Base-by-base conservation (phyloP, 768 basidiomycete genomes). In the Mycena metata region DNA sequence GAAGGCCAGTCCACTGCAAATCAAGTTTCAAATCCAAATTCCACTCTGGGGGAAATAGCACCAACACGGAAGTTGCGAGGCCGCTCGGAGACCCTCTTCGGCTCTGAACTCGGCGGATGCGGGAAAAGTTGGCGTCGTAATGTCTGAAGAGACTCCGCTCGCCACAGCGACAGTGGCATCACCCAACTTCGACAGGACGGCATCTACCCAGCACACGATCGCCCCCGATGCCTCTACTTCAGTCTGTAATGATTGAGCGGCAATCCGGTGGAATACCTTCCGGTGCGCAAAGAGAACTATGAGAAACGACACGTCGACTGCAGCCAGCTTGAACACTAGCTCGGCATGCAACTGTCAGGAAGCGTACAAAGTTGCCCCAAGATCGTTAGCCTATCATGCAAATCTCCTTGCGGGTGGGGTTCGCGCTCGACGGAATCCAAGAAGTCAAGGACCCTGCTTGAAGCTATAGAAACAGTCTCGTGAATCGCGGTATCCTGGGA, bases 171-270 rank as follows among this genome's bases (percentile, higher is more conserved):
- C 70, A 23, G 73, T 69, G 15, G 78, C 76, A 55, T 84, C 80
- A 36, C 85, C 83, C 8, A 93, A 73, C 70, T 83, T 87, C 12
- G 84, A 84, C 24, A 94, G 74, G 9, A 92, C 62, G 54, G 85
- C 79, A 64, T 94, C 91, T 12, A 88, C 87, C 89, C 90, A 93
- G 72, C 88, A 92, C 58, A 89, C 78, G n/a, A 85, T 67, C 15
- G 82, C 75, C 4, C 66, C 69, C 12, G 76, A 73, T 19, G 78
- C 47, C 39, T 74, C 55, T 39, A 76, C 52, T n/a, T 64, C 69
- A 15, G 69, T 64, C 5, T 69, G 35, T n/a, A 76, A 45, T 36
- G 80, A 76, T 39, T 75, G 76, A 15, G 80, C 75, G 13, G 84
- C 86, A 52, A 86, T 79, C 35, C 67, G 50, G 59, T 84, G 86